Percentiles rank a stretch among this genome's conserved stretches.
These are phyloP conservation scores for Coemansia sp. DNA, from an alignment of 192 early-diverging fungal species.

Conservation along the genomic window DNA sequence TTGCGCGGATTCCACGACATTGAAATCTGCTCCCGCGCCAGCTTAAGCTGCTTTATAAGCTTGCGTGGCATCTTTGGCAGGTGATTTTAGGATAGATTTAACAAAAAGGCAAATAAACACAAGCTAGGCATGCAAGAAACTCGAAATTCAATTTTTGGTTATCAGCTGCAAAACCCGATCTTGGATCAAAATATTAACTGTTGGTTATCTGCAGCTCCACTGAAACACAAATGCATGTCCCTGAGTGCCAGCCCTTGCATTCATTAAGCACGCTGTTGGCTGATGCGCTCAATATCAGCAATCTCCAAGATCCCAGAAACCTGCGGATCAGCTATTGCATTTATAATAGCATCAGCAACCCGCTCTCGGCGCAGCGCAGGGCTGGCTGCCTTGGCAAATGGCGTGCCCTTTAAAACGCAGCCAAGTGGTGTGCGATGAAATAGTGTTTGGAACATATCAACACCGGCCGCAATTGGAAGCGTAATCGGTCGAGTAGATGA, in stretches of 20 bases:
- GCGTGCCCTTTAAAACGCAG: conserved; percentile 33
- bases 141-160: no score
- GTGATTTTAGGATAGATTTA: no score
- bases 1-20: conserved; percentile 97
- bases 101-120: no score
- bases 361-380: conserved; percentile 41
- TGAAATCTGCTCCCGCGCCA: conserved; percentile 70
- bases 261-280: not conserved
- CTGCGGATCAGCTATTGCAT: conserved; percentile 27
- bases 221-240: no score
- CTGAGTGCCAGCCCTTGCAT: no score
- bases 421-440: conserved; percentile 38
- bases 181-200: no score
- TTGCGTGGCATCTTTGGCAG: conserved; percentile 44
- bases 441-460: conserved; percentile 50
- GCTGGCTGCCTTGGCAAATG: conserved; percentile 43
- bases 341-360: conserved; percentile 43
- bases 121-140: no score
- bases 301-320: conserved; percentile 35
- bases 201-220: no score
- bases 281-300: conserved; percentile 44
- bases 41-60: conserved; percentile 34
- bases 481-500: conserved; percentile 60
- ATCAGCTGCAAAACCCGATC: no score
- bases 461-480: conserved; percentile 58